phyloP scores from a whole-genome alignment of 768 basidiomycete genomes.

The Chalciporus piperatus region DNA sequence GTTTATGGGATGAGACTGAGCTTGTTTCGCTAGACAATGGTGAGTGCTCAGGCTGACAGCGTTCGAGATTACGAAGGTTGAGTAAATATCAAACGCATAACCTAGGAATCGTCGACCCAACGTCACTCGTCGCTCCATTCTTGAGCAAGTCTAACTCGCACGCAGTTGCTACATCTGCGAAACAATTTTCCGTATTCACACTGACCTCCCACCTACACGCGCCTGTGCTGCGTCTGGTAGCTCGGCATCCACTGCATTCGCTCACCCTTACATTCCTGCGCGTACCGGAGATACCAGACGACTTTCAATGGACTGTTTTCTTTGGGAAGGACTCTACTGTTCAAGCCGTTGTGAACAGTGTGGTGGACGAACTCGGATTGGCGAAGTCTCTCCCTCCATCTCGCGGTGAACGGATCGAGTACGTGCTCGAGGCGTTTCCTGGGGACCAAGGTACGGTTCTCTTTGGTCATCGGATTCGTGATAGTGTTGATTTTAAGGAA shows the following conservation, averaged over 20 bases:
- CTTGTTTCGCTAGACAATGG: constrained; percentile 64
- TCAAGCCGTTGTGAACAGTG: constrained; percentile 47
- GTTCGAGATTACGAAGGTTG: background rate
- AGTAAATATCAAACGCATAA: background rate
- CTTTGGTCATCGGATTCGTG: background rate
- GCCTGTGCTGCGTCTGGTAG: constrained; percentile 68
- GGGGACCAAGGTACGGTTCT: constrained; percentile 48
- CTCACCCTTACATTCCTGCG: constrained; percentile 55
- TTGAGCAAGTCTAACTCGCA: constrained; percentile 39
- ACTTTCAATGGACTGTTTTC: constrained; percentile 62
- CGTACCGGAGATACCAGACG: constrained; percentile 77
- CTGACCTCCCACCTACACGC: constrained; percentile 65
- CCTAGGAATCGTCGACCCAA: constrained; percentile 49
- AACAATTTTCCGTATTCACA: constrained; percentile 69
- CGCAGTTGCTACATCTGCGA: constrained; percentile 30
- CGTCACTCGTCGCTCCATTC: constrained; percentile 49
- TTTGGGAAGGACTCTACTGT: constrained; percentile 57
- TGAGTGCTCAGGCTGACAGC: constrained; percentile 30
- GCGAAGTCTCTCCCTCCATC: constrained; percentile 62
- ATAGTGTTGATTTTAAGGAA: background rate
- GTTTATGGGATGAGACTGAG: constrained; percentile 71
- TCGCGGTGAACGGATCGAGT: constrained; percentile 62
- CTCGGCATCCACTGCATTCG: constrained; percentile 59
- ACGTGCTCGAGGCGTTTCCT: constrained; percentile 65
- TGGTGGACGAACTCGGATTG: constrained; percentile 67